Evolutionary conservation across 2,329 filamentous ascomycete species (phyloP).

Genomic region (Emmonsiellopsis sp.): DNA sequence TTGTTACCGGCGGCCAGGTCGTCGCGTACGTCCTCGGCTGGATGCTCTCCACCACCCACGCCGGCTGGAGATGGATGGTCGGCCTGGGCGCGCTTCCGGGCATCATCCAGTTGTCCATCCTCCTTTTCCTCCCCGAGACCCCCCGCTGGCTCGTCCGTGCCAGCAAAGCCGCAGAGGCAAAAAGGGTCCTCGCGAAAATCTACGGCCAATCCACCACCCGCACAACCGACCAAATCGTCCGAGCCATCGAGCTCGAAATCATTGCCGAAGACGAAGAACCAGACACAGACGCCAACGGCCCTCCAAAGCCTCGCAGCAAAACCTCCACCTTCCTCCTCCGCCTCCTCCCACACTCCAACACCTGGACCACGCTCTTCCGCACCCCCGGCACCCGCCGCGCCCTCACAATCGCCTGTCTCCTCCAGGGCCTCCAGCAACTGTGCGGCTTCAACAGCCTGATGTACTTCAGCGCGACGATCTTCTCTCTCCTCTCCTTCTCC

Average conservation of each 20-base stretch:
- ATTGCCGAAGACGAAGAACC: conserved; percentile 53
- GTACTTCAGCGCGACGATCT: conserved; percentile 84
- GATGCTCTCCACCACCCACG: conserved; percentile 52
- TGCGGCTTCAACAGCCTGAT: conserved; percentile 88
- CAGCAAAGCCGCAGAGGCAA: conserved; percentile 54
- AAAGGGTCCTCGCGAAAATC: conserved; percentile 55
- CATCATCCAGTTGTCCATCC: conserved; percentile 56
- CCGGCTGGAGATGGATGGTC: conserved; percentile 87
- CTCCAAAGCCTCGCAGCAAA: conserved; percentile 2
- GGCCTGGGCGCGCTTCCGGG: conserved; percentile 75
- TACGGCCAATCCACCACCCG: conserved; percentile 44
- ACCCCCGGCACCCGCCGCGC: conserved; percentile 53
- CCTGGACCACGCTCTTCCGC: conserved; percentile 22
- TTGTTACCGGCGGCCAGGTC: conserved; percentile 82
- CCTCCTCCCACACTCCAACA: not conserved
- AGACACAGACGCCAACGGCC: conserved; percentile 12
- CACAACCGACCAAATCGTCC: conserved; percentile 53
- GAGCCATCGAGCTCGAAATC: conserved; percentile 65
- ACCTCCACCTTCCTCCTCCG: not conserved
- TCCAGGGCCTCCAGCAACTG: conserved; percentile 81
- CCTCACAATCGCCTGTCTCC: conserved; percentile 71
- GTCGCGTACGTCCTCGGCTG: conserved; percentile 81
- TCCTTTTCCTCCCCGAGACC: conserved; percentile 74
- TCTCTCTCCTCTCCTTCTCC: conserved; percentile 65
- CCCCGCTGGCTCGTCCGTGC: conserved; percentile 76